Evolutionary conservation across 1,139 yeast genomes (phyloP), one percentile per base, ranked within the genome.

Genomic region (Lodderomyces metapsilosis): DNA sequence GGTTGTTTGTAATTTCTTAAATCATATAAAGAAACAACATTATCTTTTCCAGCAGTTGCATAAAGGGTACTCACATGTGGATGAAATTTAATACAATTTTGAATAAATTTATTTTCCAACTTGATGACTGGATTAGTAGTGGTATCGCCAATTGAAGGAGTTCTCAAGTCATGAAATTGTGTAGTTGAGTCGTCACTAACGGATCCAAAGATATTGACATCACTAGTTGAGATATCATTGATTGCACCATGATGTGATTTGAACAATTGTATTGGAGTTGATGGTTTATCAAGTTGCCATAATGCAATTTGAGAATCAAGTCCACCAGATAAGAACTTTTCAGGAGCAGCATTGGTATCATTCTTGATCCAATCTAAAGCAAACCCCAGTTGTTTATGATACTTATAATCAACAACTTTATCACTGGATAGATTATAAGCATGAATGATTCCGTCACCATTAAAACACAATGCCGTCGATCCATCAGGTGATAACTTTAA

Each of bases 181-280:
- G 89, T 68, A 3, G 79, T 69, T 43, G 75, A 76, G 56, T 85
- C 95, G 56, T 87, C 95, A 6, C 88, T 74, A 5, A 78, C 91
- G 3, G 89, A 79, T 0, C 83, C 94, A 57, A 87, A 80, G 20
- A 84, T 51, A 2, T 69, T 61, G 38, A 57, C 52, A 34, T 64
- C 61, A 50, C 77, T 82, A 76, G 82, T 78, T 3, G 84, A 64
- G 28, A 82, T 52, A 50, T 77, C 86, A 56, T 80, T 81, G 20
- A 82, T 71, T 1, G 72, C 76, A 1, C 79, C 75, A 8, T 58
- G 51, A 55, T 81, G 85, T 8, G 71, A 57, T 40, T 67, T 65
- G 54, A 73, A 74, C 4, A 64, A 58, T 47, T 64, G 70, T 11
- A 63, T 52, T 11, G 85, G 85, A 1, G 70, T 59, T 2, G 66